Conservation (phyloP, 2,329 filamentous ascomycete genomes). For the Ramularia collo-cygni region DNA sequence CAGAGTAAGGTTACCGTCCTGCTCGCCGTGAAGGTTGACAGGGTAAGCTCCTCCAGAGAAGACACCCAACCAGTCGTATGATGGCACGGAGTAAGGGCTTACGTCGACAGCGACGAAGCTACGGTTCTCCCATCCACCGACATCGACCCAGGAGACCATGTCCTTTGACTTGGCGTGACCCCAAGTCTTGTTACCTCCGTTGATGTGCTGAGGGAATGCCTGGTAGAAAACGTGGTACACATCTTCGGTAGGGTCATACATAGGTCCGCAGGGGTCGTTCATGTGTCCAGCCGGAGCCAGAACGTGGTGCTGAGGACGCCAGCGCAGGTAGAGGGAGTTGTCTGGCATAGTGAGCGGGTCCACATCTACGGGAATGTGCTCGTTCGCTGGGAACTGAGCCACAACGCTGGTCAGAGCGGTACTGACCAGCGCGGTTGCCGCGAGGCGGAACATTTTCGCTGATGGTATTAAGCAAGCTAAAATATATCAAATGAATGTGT, state of each 20-base stretch:
- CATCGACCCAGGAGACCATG: slow-evolving; percentile 34
- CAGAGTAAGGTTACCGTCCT: slow-evolving; percentile 36
- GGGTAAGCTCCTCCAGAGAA: slow-evolving; percentile 45
- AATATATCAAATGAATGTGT: too few species aligned
- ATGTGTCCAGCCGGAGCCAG: slow-evolving; percentile 40
- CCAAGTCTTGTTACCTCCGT: slow-evolving; percentile 41
- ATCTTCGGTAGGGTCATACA: slow-evolving; percentile 40
- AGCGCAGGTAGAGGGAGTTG: slow-evolving; percentile 6
- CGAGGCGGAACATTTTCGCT: too few species aligned
- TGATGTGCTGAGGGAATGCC: slow-evolving; percentile 39
- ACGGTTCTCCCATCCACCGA: slow-evolving; percentile 39
- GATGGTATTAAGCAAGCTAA: too few species aligned
- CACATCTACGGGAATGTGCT: slow-evolving; percentile 1
- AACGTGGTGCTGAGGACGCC: slow-evolving; percentile 36
- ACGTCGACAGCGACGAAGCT: slow-evolving; percentile 33
- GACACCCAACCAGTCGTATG: slow-evolving; percentile 43
- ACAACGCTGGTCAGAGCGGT: too few species aligned
- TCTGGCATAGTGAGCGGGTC: not conserved
- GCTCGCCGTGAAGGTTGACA: slow-evolving; percentile 38
- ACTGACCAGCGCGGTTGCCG: too few species aligned
- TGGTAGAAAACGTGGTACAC: slow-evolving; percentile 48
- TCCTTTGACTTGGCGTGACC: slow-evolving; percentile 46
- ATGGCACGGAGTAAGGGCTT: slow-evolving; percentile 28
- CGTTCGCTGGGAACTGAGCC: slow-evolving; percentile 4
- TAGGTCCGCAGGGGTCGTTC: slow-evolving; percentile 44